Evolutionary conservation across 1,284 basidiomycete species (phyloP), one percentile per base, ranked within the genome.

Genomic region (Sporisorium graminicola): DNA sequence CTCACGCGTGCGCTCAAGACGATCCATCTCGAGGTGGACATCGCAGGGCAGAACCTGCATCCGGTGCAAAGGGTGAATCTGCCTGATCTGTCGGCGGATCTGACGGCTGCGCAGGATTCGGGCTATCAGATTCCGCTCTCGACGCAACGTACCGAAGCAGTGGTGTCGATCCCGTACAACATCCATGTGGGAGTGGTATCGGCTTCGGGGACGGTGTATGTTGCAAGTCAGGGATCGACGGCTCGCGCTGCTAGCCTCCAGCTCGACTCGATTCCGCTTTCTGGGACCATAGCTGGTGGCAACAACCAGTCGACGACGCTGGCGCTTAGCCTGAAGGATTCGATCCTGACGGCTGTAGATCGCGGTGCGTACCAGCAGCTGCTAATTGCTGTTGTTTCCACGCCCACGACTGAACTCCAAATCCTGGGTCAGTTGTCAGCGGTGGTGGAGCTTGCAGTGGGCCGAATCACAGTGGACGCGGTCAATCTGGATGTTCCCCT

Each of bases 101-200:
- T 92, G 84, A 86, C 88, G n/a, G 37, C 26, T 4, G 49, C 65
- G 10, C 55, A 51, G 14, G 24, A 49, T 14, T 52, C 50, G 33
- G 54, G 60, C 5, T 82, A 71, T 58, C 59, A 42, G 2, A 37
- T 74, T 3, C 68, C 59, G 6, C 37, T 50, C 8, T 65, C 57
- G 2, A 57, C 50, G 7, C 87, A 89, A 53, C 86, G 87, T 52
- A 91, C 91, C 0, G 70, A 91, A 1, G 92, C 91, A 13, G 86
- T 88, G 65, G 92, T 91, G 81, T 89, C 89, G 84, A 93, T 92
- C 85, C 92, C 92, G 1, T 92, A 92, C 84, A 91, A 91, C 6
- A 93, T 93, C 86, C 89, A 89, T n/a, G 83, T 93, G 51, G 90
- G 91, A 79, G 90, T 91, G 31, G 82, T 91, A 13, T 87, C 89